phyloP scores from a whole-genome alignment of 768 basidiomycete genomes.

The Xerocomus potaroensis region DNA sequence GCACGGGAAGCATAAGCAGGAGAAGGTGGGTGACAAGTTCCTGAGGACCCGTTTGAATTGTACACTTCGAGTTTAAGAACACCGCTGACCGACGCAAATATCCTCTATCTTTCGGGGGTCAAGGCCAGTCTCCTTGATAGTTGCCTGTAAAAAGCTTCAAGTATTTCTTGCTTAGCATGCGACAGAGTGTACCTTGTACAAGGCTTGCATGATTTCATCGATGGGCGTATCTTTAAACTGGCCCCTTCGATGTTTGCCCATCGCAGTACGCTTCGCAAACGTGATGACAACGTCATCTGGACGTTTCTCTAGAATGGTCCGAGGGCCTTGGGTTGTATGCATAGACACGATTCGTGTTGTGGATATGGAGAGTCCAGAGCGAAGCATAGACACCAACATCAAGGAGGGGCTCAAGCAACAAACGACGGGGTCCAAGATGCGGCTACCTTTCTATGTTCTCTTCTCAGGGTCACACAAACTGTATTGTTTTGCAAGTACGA shows the following conservation, averaged over 20 bases:
- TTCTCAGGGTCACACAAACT: background rate
- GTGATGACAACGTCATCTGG: constrained; percentile 88
- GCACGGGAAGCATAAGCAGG: constrained; percentile 81
- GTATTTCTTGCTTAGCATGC: background rate
- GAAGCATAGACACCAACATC: constrained; percentile 18
- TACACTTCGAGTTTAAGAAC: background rate
- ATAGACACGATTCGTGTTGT: constrained; percentile 34
- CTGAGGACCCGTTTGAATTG: constrained; percentile 33
- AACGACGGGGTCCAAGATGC: constrained; percentile 5
- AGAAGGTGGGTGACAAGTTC: constrained; percentile 79
- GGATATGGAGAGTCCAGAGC: constrained; percentile 6
- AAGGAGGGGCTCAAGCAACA: background rate
- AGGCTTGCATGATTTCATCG: constrained; percentile 78
- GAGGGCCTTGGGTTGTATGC: constrained; percentile 36
- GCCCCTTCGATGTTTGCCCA: constrained; percentile 85
- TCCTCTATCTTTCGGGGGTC: constrained; percentile 74
- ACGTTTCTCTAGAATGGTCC: constrained; percentile 60
- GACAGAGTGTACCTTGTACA: constrained; percentile 63
- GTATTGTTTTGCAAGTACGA: no score
- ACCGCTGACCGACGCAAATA: constrained; percentile 69
- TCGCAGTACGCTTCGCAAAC: constrained; percentile 85
- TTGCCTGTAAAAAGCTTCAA: constrained; percentile 42
- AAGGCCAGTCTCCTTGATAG: constrained; percentile 59
- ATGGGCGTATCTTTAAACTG: constrained; percentile 86
- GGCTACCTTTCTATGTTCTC: background rate